Percentiles rank a stretch among this genome's conserved stretches.
phyloP scores from a whole-genome alignment of 345 rosid species.

The Pseudoturritis turrita region DNA sequence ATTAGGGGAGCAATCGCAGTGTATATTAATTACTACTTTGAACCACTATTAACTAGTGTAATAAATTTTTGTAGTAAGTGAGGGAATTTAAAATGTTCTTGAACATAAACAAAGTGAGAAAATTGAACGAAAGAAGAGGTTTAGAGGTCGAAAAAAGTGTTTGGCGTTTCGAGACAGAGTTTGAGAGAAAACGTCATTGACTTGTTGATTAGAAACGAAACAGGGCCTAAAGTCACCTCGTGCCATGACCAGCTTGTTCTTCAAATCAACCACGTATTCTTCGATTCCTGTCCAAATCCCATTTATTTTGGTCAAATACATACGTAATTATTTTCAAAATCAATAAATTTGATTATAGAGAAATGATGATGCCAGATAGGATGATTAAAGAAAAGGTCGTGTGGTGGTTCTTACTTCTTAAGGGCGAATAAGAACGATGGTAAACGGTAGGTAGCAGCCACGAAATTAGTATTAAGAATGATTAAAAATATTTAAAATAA shows the following conservation, averaged over 20 bases:
- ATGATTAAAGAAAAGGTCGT: not conserved
- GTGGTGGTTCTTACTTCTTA: constrained; percentile 4
- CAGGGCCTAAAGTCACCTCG: constrained; percentile 26
- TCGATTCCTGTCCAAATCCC: constrained; percentile 19
- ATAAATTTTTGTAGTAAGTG: not conserved
- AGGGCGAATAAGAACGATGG: constrained; percentile 2
- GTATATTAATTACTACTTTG: not conserved
- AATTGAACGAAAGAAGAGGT: constrained; percentile 1
- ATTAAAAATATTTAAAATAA: not conserved
- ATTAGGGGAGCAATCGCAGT: too few species aligned
- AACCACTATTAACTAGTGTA: not conserved
- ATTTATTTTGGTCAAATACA: constrained; percentile 2
- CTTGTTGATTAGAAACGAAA: not conserved
- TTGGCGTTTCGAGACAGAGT: constrained; percentile 6
- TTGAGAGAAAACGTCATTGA: constrained; percentile 13
- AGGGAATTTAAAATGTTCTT: not conserved
- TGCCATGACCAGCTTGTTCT: constrained; percentile 28
- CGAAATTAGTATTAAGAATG: not conserved
- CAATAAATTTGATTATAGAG: not conserved
- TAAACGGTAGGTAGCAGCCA: constrained; percentile 28
- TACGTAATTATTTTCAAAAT: not conserved
- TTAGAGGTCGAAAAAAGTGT: constrained; percentile 5
- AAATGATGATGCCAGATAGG: not conserved
- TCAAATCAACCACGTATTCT: constrained; percentile 28
- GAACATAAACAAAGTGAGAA: constrained; percentile 6